Base-by-base conservation (phyloP, 2,329 filamentous ascomycete species). In the Diaporthe longicolla region DNA sequence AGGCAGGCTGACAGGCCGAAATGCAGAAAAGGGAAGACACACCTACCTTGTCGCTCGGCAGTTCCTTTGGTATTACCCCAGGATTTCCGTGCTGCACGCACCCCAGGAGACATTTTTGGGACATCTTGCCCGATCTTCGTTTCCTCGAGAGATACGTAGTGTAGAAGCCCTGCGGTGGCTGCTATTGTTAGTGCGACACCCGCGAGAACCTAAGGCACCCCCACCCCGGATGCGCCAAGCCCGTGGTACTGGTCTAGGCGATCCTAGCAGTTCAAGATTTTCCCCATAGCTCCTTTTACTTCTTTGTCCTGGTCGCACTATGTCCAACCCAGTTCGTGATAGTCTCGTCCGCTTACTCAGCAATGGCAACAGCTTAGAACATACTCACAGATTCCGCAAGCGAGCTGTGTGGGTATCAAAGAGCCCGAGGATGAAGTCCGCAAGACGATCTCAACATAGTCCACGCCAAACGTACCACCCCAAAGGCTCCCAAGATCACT, bases 11-110 rank as follows among this genome's bases (percentile, higher is more conserved):
- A 19, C 43, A 43, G 45, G 37, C 37, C 37, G 4, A 15, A 4
- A n/a, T n/a, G 32, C 55, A 58, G 55, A 37, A 24, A 58, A 50
- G 21, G 19, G 40, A 9, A 37, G 24, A 40, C 10, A 29, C n/a
- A 65, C 40, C 17, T 19, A 52, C 45, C 61, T 35, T 66, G 45
- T 43, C 45, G 37, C 45, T 37, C 63, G 63, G 32, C 63, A 66
- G 29, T 37, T 19, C 7, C 19, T 13, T 32, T n/a, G n/a, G 13
- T 15, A 2, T 52, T 52, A 37, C 45, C 45, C 45, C 45, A 50
- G 45, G n/a, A 7, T 52, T 52, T 66, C 19, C 11, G 15, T 19
- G 13, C 17, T 21, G 10, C 35, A 37, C 35, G 35, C 13, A 43
- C 40, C 40, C 40, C 40, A 19, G 15, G 1, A 43, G 40, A 5